These are phyloP conservation scores for Soucietia sequanensis DNA, from an alignment of 805 yeast species.

Conservation along the genomic window DNA sequence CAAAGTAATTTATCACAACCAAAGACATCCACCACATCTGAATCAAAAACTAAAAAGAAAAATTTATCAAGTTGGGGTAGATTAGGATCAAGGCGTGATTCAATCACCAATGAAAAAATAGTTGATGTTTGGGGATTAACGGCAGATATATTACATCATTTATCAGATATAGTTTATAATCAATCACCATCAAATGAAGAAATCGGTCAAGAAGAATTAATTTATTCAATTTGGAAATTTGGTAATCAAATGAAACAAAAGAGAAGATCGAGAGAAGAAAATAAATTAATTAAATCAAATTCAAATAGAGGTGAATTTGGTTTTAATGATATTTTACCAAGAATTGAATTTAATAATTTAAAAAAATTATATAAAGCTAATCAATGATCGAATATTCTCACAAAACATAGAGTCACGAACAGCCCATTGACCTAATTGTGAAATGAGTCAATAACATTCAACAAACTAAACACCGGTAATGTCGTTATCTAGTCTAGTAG, in stretches of 20 bases:
- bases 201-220: slow-evolving; percentile 66
- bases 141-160: slow-evolving; percentile 73
- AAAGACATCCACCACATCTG: slow-evolving; percentile 1
- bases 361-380: slow-evolving; percentile 41
- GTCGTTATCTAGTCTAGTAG: no score
- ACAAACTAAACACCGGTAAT: neutral
- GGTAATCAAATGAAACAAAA: slow-evolving; percentile 54
- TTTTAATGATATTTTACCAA: slow-evolving; percentile 45
- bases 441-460: neutral
- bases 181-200: slow-evolving; percentile 10
- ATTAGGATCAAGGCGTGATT: slow-evolving; percentile 36
- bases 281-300: slow-evolving; percentile 43
- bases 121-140: slow-evolving; percentile 84
- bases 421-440: no score
- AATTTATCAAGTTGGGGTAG: slow-evolving; percentile 36
- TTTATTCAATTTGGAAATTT: slow-evolving; percentile 50
- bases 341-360: slow-evolving; percentile 41
- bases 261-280: slow-evolving; percentile 54
- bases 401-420: no score
- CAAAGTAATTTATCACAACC: slow-evolving; percentile 7
- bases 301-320: slow-evolving; percentile 32
- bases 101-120: slow-evolving; percentile 43
- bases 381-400: no score
- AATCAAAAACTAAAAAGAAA: slow-evolving; percentile 7
- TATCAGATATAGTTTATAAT: slow-evolving; percentile 53